A percentile compares a stretch with the other conserved stretches of the same genome.
These are phyloP conservation scores for Cutaneotrichosporon cavernicola DNA, from an alignment of 1,284 basidiomycete species.

Conservation along the genomic window DNA sequence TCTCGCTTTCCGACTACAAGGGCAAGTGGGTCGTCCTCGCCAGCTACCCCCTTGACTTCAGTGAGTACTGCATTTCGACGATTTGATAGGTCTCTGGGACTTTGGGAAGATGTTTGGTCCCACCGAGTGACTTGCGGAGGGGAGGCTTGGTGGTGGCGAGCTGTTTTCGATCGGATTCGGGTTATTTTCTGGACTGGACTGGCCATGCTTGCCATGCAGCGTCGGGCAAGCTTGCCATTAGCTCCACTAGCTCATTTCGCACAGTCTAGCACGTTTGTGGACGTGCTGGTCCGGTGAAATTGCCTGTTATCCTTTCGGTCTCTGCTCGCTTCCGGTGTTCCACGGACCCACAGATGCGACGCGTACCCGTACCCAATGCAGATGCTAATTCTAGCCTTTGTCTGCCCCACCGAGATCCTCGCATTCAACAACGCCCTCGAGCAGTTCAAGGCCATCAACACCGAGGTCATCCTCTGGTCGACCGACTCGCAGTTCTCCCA, in stretches of 20 bases:
- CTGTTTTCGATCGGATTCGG: no score
- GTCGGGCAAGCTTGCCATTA: no score
- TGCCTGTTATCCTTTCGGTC: background rate
- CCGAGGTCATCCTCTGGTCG: constrained; percentile 71
- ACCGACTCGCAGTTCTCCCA: constrained; percentile 87
- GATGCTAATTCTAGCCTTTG: constrained; percentile 53
- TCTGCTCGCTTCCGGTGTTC: background rate
- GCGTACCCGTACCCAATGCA: background rate
- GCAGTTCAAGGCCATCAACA: constrained; percentile 69
- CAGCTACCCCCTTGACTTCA: constrained; percentile 69
- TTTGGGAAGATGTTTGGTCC: background rate
- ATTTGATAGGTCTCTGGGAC: background rate
- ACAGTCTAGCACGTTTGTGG: no score
- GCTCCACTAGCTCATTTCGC: background rate
- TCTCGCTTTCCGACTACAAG: constrained; percentile 68
- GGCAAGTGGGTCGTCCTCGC: constrained; percentile 82
- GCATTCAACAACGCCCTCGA: constrained; percentile 83
- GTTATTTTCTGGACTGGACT: background rate
- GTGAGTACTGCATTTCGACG: constrained; percentile 39
- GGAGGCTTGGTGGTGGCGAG: background rate
- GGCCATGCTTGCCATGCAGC: no score
- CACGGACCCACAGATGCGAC: background rate
- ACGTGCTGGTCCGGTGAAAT: no score
- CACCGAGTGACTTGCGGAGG: background rate
- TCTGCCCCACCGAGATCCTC: constrained; percentile 89